These are phyloP conservation scores for Moniliophthora roreri DNA, from an alignment of 1,284 basidiomycete species.

Conservation along the genomic window DNA sequence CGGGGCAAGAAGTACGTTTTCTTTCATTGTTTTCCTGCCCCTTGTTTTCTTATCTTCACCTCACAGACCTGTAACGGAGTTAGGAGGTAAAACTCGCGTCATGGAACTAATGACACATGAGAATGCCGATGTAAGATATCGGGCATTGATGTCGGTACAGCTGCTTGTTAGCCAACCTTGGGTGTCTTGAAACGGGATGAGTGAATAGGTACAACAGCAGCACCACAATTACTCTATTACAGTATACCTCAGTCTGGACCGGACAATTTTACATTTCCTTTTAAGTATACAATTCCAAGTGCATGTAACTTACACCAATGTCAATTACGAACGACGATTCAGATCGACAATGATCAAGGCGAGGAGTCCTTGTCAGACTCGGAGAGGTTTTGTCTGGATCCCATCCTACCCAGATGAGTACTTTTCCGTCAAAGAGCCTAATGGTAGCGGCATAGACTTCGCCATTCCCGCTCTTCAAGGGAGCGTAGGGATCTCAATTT, in stretches of 20 bases:
- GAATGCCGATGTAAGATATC: conserved; percentile 89
- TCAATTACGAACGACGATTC: not conserved
- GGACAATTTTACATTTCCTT: no score
- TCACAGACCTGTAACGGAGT: conserved; percentile 72
- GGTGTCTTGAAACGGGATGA: conserved; percentile 48
- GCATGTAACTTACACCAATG: conserved; percentile 5
- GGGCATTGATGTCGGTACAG: conserved; percentile 84
- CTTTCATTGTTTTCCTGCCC: not conserved
- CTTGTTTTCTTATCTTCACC: conserved; percentile 3
- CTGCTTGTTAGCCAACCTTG: conserved; percentile 81
- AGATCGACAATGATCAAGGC: no score
- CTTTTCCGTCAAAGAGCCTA: no score
- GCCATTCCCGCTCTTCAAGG: no score
- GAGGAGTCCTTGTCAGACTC: no score
- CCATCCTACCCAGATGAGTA: no score
- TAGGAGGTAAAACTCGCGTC: conserved; percentile 86
- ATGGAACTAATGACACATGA: conserved; percentile 95
- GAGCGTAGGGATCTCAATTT: no score
- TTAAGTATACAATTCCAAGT: not conserved
- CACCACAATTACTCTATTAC: not conserved
- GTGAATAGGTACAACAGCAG: not conserved
- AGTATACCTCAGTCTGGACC: not conserved
- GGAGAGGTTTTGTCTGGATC: no score
- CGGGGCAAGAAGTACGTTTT: conserved; percentile 81
- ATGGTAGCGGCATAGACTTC: no score